Percentiles rank a stretch among this genome's conserved stretches.
Evolutionary conservation across 305 asterid species (phyloP).

Genomic region (Fraxinus velutina): DNA sequence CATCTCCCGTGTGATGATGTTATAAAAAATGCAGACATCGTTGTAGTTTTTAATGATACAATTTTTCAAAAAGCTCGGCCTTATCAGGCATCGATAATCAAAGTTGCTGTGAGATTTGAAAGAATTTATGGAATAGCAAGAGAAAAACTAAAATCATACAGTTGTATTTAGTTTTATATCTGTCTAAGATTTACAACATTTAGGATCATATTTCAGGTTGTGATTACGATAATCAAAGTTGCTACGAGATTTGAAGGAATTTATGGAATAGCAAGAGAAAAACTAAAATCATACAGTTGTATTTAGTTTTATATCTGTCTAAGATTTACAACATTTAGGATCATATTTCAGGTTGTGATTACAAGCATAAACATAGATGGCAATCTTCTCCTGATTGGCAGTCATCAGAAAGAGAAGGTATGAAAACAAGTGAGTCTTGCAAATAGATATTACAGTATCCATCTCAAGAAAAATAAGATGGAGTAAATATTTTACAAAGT

Average conservation of each 20-base stretch:
- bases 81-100: slow-evolving; percentile 9
- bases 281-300: slow-evolving; percentile 6
- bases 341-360: slow-evolving; percentile 45
- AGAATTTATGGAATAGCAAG: background rate
- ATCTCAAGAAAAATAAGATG: background rate
- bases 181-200: too few species aligned
- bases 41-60: background rate
- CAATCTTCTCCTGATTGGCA: slow-evolving; percentile 76
- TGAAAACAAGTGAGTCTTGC: slow-evolving; percentile 3
- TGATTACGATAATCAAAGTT: slow-evolving; percentile 44
- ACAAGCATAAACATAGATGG: slow-evolving; percentile 83
- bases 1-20: background rate
- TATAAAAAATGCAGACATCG: background rate
- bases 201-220: slow-evolving; percentile 30
- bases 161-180: background rate
- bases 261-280: slow-evolving; percentile 6
- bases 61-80: background rate
- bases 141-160: slow-evolving; percentile 6
- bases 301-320: background rate
- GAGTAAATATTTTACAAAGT: background rate
- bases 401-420: slow-evolving; percentile 88
- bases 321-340: too few species aligned
- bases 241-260: background rate
- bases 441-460: slow-evolving; percentile 14
- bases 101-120: background rate